Evolutionary conservation across 2,329 filamentous ascomycete genomes (phyloP).

Genomic region (Arachnopeziza araneosa): DNA sequence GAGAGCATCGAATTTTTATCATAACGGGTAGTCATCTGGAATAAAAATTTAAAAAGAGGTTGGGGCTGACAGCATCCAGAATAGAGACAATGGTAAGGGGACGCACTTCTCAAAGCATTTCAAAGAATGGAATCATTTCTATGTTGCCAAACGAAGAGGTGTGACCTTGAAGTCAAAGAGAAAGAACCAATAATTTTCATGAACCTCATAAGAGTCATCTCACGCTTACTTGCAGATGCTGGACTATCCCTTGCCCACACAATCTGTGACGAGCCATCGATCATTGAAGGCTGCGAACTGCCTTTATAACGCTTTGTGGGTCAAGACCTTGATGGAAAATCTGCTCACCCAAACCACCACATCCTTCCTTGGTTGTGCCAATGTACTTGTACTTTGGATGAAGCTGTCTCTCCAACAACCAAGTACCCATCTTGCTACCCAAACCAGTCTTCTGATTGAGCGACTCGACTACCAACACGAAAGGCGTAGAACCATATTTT

Average conservation of each 20-base stretch:
- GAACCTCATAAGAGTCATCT: background rate
- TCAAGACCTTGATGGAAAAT: slow-evolving; percentile 34
- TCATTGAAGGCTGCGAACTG: slow-evolving; percentile 23
- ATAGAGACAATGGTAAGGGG: background rate
- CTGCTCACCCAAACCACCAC: slow-evolving; percentile 35
- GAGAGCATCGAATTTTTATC: no score
- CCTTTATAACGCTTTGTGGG: slow-evolving; percentile 31
- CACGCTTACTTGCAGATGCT: background rate
- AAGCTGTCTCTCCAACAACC: slow-evolving; percentile 33
- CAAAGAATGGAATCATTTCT: background rate
- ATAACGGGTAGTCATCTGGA: no score
- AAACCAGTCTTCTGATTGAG: slow-evolving; percentile 37
- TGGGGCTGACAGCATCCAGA: no score
- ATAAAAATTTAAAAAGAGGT: no score
- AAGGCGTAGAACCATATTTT: slow-evolving; percentile 32
- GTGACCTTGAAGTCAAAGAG: background rate
- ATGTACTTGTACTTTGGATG: slow-evolving; percentile 34
- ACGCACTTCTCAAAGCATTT: background rate
- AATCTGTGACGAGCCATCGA: background rate
- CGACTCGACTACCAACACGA: slow-evolving; percentile 35
- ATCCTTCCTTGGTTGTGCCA: slow-evolving; percentile 35
- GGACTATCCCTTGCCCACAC: background rate
- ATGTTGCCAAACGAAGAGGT: background rate
- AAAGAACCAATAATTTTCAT: background rate
- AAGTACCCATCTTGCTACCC: slow-evolving; percentile 33